These are phyloP conservation scores for Penicillium ochrochloron DNA, from an alignment of 495 filamentous ascomycete genomes.

Conservation along the genomic window DNA sequence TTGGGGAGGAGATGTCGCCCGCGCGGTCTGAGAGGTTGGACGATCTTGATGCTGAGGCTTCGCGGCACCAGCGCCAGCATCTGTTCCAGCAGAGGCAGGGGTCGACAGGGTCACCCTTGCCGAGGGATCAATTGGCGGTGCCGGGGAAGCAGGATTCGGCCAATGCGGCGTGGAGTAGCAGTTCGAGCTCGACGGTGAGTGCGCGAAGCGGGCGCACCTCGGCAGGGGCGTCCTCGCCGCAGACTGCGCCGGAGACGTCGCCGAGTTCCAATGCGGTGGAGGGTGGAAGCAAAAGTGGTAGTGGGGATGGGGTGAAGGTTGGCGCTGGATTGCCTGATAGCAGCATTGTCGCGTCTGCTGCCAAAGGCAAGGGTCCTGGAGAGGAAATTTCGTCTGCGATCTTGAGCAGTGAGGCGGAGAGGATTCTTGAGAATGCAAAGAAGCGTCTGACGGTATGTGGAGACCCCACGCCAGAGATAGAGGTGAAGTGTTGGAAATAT, in stretches of 20 bases:
- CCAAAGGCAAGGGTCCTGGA: slow-evolving; percentile 41
- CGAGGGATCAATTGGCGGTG: slow-evolving; percentile 14
- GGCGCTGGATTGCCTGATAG: slow-evolving; percentile 16
- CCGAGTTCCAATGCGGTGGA: slow-evolving; percentile 14
- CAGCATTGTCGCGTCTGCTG: slow-evolving; percentile 28
- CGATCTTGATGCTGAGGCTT: neutral
- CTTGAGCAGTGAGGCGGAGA: slow-evolving; percentile 80
- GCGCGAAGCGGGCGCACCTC: slow-evolving; percentile 39
- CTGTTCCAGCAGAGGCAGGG: slow-evolving; percentile 6
- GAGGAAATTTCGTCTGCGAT: slow-evolving; percentile 69
- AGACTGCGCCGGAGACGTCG: slow-evolving; percentile 21
- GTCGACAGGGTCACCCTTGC: slow-evolving; percentile 22
- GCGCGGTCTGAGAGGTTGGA: slow-evolving; percentile 29
- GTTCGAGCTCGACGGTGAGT: slow-evolving; percentile 48
- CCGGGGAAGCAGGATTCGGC: slow-evolving; percentile 27
- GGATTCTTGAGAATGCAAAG: slow-evolving; percentile 91
- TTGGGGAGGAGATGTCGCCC: slow-evolving; percentile 63
- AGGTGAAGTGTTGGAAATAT: neutral
- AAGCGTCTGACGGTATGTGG: slow-evolving; percentile 77
- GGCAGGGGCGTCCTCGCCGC: slow-evolving; percentile 24
- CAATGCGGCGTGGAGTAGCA: slow-evolving; percentile 37
- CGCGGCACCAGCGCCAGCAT: neutral
- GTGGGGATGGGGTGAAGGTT: neutral
- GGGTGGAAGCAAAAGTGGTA: slow-evolving; percentile 5
- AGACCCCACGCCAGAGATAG: neutral